A percentile compares a stretch with the other conserved stretches of the same genome.
These are phyloP conservation scores for Kwoniella bestiolae DNA, from an alignment of 768 basidiomycete species.

Conservation along the genomic window DNA sequence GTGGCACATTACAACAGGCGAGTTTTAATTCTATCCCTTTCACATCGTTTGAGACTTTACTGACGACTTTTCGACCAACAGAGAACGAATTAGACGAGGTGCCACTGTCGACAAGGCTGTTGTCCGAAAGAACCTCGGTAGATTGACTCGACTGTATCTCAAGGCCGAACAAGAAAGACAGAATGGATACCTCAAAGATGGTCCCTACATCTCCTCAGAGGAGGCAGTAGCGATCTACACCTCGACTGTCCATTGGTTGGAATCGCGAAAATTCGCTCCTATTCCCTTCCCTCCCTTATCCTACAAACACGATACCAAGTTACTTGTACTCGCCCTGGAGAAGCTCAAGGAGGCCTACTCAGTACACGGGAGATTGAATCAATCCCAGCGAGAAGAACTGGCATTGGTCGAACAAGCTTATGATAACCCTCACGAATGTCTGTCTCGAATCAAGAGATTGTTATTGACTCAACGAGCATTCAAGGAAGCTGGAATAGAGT, in stretches of 20 bases:
- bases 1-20: slow-evolving; percentile 90
- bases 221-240: slow-evolving; percentile 99
- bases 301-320: slow-evolving; percentile 98
- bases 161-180: slow-evolving; percentile 99
- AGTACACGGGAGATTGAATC: slow-evolving; percentile 95
- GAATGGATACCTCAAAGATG: slow-evolving; percentile 98
- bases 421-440: slow-evolving; percentile 98
- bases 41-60: slow-evolving; percentile 43
- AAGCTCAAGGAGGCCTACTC: slow-evolving; percentile 99
- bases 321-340: slow-evolving; percentile 93
- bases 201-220: slow-evolving; percentile 97
- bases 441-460: slow-evolving; percentile 97
- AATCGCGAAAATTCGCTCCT: slow-evolving; percentile 92
- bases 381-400: slow-evolving; percentile 96
- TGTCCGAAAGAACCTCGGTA: slow-evolving; percentile 97
- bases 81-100: slow-evolving; percentile 76
- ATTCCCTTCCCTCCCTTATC: slow-evolving; percentile 99
- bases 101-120: slow-evolving; percentile 74
- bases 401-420: slow-evolving; percentile 99
- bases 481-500: slow-evolving; percentile 93
- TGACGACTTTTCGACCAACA: slow-evolving; percentile 68
- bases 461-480: slow-evolving; percentile 96
- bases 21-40: slow-evolving; percentile 61
- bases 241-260: slow-evolving; percentile 97
- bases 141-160: slow-evolving; percentile 93